phyloP scores from a whole-genome alignment of 2,329 filamentous ascomycete genomes.

The Aspergillus arachidicola region DNA sequence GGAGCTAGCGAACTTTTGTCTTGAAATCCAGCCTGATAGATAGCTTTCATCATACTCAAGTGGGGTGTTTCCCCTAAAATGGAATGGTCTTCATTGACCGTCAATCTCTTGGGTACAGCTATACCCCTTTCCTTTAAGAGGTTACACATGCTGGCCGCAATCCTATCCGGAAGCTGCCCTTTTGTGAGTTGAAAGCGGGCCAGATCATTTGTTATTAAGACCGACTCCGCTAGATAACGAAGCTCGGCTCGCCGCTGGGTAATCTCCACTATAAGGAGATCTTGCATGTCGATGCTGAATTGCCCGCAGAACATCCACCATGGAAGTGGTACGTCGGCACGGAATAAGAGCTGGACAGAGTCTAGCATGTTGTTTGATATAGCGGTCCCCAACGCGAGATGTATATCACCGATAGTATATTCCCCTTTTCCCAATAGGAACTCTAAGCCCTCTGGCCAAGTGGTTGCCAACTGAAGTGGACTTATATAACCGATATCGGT shows the following conservation, averaged over 20 bases:
- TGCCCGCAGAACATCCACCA: not conserved
- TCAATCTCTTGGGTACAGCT: not conserved
- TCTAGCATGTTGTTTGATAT: not conserved
- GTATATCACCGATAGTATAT: not conserved
- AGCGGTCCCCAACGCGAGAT: not conserved
- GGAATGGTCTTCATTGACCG: rapidly evolving
- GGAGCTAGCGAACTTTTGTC: not conserved
- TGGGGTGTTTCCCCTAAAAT: not conserved
- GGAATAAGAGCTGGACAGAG: not conserved
- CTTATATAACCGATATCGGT: rapidly evolving
- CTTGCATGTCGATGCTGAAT: not conserved
- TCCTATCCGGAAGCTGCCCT: not conserved
- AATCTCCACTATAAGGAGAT: not conserved
- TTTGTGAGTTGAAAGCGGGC: not conserved
- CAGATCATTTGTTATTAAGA: not conserved
- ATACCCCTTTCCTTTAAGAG: not conserved
- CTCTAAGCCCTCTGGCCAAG: not conserved
- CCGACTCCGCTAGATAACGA: not conserved
- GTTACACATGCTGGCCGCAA: not conserved
- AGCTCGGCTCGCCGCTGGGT: not conserved
- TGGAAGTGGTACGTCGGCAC: not conserved
- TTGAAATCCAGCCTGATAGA: not conserved
- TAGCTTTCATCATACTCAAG: not conserved
- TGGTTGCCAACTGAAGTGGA: not conserved
- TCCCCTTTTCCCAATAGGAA: not conserved